These are phyloP conservation scores for Ophiostoma novo-ulmi DNA, from an alignment of 2,329 filamentous ascomycete genomes.

Conservation along the genomic window DNA sequence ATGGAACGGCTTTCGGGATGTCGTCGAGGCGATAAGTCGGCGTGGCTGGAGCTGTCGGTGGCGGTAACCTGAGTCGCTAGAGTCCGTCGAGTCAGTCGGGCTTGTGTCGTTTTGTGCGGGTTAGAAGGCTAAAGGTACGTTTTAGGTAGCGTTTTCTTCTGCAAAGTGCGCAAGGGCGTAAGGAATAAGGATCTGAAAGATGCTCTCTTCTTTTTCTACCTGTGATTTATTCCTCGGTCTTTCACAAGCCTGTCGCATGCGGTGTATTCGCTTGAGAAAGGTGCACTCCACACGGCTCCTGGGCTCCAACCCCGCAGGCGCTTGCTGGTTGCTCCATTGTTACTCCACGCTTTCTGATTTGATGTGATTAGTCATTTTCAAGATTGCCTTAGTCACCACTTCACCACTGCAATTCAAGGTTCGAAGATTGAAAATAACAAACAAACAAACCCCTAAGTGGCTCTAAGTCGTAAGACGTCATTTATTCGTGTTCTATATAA, in stretches of 20 bases:
- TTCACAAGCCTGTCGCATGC: slow-evolving; percentile 22
- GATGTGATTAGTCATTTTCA: not conserved
- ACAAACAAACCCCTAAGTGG: too few relatives aligned
- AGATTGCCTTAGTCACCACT: not conserved
- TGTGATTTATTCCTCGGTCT: slow-evolving; percentile 17
- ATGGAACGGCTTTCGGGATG: not conserved
- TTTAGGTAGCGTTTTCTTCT: not conserved
- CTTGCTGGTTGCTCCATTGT: not conserved
- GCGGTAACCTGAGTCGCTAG: not conserved
- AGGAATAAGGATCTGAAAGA: not conserved
- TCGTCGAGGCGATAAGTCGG: not conserved
- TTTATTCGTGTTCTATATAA: slow-evolving; percentile 3
- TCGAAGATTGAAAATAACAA: too few relatives aligned
- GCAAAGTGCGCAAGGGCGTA: not conserved
- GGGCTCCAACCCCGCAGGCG: not conserved
- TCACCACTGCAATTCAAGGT: too few relatives aligned
- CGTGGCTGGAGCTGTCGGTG: not conserved
- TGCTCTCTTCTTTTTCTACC: not conserved
- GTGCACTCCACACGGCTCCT: slow-evolving; percentile 13
- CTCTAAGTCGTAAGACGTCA: not conserved
- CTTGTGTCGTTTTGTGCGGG: not conserved
- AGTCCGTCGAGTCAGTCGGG: not conserved
- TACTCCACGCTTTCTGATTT: not conserved
- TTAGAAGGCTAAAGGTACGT: not conserved
- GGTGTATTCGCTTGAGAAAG: slow-evolving; percentile 14